Percentiles rank a stretch among this genome's conserved stretches.
These are phyloP conservation scores for Aspergillus viridinutans DNA, from an alignment of 2,329 filamentous ascomycete genomes.

Conservation along the genomic window DNA sequence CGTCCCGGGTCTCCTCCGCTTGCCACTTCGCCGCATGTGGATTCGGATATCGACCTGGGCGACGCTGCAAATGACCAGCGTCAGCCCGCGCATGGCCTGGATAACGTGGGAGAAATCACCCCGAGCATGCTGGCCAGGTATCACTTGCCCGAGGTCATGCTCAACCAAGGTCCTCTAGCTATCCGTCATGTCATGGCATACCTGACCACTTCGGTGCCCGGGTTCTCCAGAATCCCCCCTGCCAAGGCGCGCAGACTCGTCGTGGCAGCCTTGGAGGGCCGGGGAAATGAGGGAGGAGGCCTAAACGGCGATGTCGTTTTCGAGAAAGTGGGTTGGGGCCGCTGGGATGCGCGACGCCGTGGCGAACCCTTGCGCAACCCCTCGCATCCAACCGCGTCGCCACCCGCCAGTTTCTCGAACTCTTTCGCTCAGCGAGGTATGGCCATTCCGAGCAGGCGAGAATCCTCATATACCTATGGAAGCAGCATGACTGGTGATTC, in stretches of 20 bases:
- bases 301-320: conserved; percentile 60
- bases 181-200: conserved; percentile 96
- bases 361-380: conserved; percentile 51
- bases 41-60: conserved; percentile 83
- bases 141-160: conserved; percentile 84
- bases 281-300: conserved; percentile 55
- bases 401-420: conserved; percentile 49
- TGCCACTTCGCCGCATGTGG: conserved; percentile 53
- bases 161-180: conserved; percentile 83
- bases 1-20: conserved; percentile 40
- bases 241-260: conserved; percentile 87
- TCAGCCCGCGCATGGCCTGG: conserved; percentile 50
- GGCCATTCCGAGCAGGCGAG: conserved; percentile 42
- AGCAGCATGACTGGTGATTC: conserved; percentile 68
- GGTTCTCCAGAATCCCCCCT: conserved; percentile 82
- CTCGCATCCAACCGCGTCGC: conserved; percentile 37
- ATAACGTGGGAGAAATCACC: conserved; percentile 79
- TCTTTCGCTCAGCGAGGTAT: conserved; percentile 45
- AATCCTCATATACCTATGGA: conserved; percentile 43
- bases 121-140: conserved; percentile 80
- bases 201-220: conserved; percentile 86
- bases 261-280: conserved; percentile 84
- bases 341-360: conserved; percentile 80
- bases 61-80: conserved; percentile 54
- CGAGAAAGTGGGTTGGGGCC: conserved; percentile 95